These are phyloP conservation scores for Melastoma candidum DNA, from an alignment of 441 rosid species.

Conservation along the genomic window DNA sequence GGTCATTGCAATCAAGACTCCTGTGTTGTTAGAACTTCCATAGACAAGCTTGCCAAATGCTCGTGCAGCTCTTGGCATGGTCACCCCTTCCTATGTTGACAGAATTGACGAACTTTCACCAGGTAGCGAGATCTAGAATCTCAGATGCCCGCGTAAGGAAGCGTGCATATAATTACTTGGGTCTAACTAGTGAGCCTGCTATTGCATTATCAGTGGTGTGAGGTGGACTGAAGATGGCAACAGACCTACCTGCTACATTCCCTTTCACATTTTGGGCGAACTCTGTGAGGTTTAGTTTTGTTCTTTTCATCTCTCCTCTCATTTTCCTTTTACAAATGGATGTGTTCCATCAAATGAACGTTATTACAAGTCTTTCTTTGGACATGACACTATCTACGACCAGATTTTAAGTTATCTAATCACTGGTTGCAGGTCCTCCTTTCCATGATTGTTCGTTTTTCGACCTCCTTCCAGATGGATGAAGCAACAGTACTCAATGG, in stretches of 20 bases:
- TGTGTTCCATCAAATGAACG: neutral
- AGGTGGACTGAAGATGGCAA: conserved; percentile 74
- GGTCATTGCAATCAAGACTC: conserved; percentile 76
- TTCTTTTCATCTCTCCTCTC: neutral
- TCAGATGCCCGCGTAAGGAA: conserved; percentile 77
- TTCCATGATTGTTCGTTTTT: conserved; percentile 80
- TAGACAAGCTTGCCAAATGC: conserved; percentile 94
- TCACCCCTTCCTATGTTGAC: conserved; percentile 2
- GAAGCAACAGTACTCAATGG: conserved; percentile 10
- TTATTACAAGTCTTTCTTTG: neutral
- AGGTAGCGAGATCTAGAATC: conserved; percentile 87
- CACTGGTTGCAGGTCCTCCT: conserved; percentile 65
- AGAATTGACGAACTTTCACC: neutral
- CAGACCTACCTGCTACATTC: conserved; percentile 66
- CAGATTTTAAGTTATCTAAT: neutral
- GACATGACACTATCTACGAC: neutral
- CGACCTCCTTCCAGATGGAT: conserved; percentile 48
- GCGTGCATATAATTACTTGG: conserved; percentile 84
- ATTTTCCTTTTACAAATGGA: neutral
- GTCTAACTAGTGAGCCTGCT: conserved; percentile 81
- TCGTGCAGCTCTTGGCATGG: conserved; percentile 93
- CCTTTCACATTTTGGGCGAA: conserved; percentile 78
- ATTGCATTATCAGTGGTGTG: conserved; percentile 62
- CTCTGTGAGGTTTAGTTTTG: conserved; percentile 50
- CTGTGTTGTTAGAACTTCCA: conserved; percentile 92